Evolutionary conservation across 768 basidiomycete genomes (phyloP).

Genomic region (Termitomyces sp.): DNA sequence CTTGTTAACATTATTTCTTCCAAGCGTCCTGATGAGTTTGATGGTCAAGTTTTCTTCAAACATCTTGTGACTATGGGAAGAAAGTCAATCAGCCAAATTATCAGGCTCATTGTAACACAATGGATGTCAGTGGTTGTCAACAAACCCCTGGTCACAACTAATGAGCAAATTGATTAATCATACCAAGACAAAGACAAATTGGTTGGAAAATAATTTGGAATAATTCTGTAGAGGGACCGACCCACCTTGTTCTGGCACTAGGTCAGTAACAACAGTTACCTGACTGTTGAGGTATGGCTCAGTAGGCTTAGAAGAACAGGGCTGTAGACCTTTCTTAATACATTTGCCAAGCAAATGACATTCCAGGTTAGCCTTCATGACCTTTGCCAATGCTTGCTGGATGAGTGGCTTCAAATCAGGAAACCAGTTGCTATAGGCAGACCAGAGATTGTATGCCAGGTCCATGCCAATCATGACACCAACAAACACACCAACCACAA

Average conservation of each 20-base stretch:
- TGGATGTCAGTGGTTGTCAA: constrained; percentile 99
- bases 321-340: constrained; percentile 95
- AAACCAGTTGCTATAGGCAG: constrained; percentile 99
- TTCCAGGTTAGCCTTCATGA: constrained; percentile 99
- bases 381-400: constrained; percentile 98
- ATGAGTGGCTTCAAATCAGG: constrained; percentile 97
- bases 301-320: constrained; percentile 98
- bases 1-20: neutral
- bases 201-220: constrained; percentile 95
- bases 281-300: constrained; percentile 99
- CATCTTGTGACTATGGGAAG: constrained; percentile 76
- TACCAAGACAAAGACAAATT: constrained; percentile 32
- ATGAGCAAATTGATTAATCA: neutral
- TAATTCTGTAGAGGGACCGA: constrained; percentile 52
- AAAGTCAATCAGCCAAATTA: neutral
- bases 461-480: constrained; percentile 99
- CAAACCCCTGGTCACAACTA: constrained; percentile 63
- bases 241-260: neutral
- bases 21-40: constrained; percentile 83
- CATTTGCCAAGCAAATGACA: constrained; percentile 96
- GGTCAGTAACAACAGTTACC: constrained; percentile 22
- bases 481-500: constrained; percentile 94
- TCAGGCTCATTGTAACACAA: constrained; percentile 74
- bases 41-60: constrained; percentile 99
- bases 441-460: constrained; percentile 96